Evolutionary conservation across 179 eudicot species (phyloP).

Genomic region (Corrigiola litoralis): DNA sequence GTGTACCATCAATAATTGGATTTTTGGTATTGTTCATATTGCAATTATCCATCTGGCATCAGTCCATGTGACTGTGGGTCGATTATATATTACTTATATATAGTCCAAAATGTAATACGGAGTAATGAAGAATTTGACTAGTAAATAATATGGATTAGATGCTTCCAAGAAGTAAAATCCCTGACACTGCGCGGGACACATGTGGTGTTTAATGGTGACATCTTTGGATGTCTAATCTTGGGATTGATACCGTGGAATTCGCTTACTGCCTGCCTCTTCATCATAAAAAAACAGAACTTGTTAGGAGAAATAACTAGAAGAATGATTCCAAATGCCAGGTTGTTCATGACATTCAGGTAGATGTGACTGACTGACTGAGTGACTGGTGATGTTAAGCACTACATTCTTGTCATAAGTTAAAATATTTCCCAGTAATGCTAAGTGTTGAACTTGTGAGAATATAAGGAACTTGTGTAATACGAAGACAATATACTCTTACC

Average conservation of each 20-base stretch:
- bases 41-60: too few relatives aligned
- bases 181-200: conserved; percentile 9
- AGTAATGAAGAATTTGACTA: conserved; percentile 16
- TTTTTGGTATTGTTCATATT: not conserved
- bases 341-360: not conserved
- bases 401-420: not conserved
- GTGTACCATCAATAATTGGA: not conserved
- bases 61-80: too few relatives aligned
- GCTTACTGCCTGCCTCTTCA: not conserved
- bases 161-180: conserved; percentile 9
- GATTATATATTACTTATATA: too few relatives aligned
- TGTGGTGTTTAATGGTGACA: conserved; percentile 13
- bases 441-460: too few relatives aligned
- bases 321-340: not conserved
- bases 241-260: conserved; percentile 3
- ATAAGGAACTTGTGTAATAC: too few relatives aligned
- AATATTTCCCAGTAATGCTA: too few relatives aligned
- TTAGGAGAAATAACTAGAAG: not conserved
- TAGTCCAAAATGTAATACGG: too few relatives aligned
- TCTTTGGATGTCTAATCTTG: conserved; percentile 11
- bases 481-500: too few relatives aligned
- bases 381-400: not conserved
- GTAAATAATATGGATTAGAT: not conserved
- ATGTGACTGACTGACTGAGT: not conserved
- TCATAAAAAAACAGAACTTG: not conserved